phyloP scores from a whole-genome alignment of 2,329 filamentous ascomycete species.

The Fusarium austroafricanum region DNA sequence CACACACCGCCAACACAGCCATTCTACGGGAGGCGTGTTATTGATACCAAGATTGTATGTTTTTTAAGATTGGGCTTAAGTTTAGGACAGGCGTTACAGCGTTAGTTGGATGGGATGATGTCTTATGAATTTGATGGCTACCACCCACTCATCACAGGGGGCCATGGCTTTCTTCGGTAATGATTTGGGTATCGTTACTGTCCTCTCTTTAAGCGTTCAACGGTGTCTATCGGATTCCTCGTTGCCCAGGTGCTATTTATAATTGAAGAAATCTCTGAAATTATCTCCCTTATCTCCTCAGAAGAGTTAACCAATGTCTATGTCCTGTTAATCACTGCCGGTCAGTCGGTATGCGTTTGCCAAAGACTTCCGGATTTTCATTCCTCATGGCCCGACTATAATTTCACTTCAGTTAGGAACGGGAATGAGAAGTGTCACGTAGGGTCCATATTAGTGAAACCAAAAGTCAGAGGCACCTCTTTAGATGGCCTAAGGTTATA shows the following conservation, averaged over 20 bases:
- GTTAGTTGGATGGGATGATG: conserved; percentile 23
- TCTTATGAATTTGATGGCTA: conserved; percentile 31
- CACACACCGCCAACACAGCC: conserved; percentile 7
- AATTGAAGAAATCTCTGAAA: background rate
- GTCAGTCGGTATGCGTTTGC: too few relatives aligned
- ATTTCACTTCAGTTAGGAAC: too few relatives aligned
- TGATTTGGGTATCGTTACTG: conserved; percentile 15
- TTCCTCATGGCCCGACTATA: too few relatives aligned
- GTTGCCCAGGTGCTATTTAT: conserved; percentile 13
- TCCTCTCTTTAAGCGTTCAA: conserved; percentile 30
- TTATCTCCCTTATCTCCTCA: background rate
- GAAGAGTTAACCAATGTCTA: background rate
- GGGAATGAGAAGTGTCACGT: too few relatives aligned
- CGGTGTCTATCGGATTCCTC: conserved; percentile 5
- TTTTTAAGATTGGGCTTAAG: background rate
- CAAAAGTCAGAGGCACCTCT: too few relatives aligned
- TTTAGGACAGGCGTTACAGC: conserved; percentile 31
- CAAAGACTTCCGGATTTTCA: too few relatives aligned
- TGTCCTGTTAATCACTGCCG: background rate
- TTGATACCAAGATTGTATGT: conserved; percentile 40
- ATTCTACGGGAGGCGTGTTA: conserved; percentile 12
- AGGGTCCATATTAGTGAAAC: too few relatives aligned
- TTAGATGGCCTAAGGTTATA: too few relatives aligned
- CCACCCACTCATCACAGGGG: conserved; percentile 1
- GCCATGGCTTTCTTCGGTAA: conserved; percentile 10